Evolutionary conservation across 495 filamentous ascomycete species (phyloP).

Genomic region (Aspergillus cavernicola): DNA sequence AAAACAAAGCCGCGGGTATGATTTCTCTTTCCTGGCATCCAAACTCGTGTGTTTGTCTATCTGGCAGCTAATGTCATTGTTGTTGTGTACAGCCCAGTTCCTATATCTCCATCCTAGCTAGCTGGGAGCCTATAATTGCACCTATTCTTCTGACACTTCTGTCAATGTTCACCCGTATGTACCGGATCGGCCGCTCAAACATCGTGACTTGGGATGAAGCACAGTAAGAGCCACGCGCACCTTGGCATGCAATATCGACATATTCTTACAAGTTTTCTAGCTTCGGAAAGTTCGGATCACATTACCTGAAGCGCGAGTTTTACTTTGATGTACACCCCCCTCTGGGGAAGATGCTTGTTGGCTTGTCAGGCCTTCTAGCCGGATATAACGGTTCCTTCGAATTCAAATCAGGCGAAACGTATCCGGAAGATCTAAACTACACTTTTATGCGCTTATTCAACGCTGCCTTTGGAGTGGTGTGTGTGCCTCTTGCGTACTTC

Average conservation of each 20-base stretch:
- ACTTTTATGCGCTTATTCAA: slow-evolving; percentile 99
- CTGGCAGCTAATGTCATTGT: slow-evolving; percentile 4
- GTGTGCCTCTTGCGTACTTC: slow-evolving; percentile 91
- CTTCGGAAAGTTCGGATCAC: slow-evolving; percentile 98
- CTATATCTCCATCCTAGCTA: slow-evolving; percentile 61
- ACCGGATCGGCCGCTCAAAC: slow-evolving; percentile 88
- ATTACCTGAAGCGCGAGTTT: slow-evolving; percentile 97
- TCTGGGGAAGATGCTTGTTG: slow-evolving; percentile 96
- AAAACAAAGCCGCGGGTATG: slow-evolving; percentile 50
- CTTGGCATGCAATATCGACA: slow-evolving; percentile 2
- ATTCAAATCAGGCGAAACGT: slow-evolving; percentile 97
- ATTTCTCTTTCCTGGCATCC: background rate
- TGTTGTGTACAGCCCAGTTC: slow-evolving; percentile 27
- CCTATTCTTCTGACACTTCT: slow-evolving; percentile 84
- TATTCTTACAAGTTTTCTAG: slow-evolving; percentile 46
- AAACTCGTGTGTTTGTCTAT: background rate
- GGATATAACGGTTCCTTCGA: slow-evolving; percentile 99
- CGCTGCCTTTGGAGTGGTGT: slow-evolving; percentile 86
- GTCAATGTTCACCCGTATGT: slow-evolving; percentile 91
- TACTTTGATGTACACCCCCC: slow-evolving; percentile 99
- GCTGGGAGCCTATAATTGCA: slow-evolving; percentile 83
- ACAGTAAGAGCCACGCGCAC: slow-evolving; percentile 60
- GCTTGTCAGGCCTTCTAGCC: slow-evolving; percentile 89
- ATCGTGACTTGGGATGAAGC: slow-evolving; percentile 99
- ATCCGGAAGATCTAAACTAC: slow-evolving; percentile 91